These are phyloP conservation scores for Cenchrus americanus DNA, from an alignment of 176 grass and related monocot species.

Conservation along the genomic window DNA sequence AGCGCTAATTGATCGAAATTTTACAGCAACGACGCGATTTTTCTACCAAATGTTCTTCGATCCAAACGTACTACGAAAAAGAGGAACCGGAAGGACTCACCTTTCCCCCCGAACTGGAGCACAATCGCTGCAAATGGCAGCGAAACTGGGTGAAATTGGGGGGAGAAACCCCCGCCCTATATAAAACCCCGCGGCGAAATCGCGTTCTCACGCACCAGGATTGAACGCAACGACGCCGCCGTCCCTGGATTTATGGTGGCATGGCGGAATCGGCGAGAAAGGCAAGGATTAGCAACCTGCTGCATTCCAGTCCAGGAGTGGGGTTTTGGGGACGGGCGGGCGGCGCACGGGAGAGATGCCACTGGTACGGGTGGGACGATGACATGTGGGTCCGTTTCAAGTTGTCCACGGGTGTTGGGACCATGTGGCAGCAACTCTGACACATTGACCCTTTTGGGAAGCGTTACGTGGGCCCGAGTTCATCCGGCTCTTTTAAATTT, in stretches of 20 bases:
- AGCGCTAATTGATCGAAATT: not conserved
- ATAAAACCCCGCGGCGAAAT: not conserved
- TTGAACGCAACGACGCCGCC: not conserved
- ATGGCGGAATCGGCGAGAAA: conserved; percentile 41
- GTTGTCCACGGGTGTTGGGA: not conserved
- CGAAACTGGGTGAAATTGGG: not conserved
- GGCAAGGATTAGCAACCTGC: not conserved
- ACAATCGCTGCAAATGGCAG: not conserved
- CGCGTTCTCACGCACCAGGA: not conserved
- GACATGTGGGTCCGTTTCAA: not conserved
- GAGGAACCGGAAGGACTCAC: not conserved
- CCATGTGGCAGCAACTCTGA: not conserved
- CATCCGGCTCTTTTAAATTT: not conserved
- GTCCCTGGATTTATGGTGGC: conserved; percentile 1
- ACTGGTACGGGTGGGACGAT: not conserved
- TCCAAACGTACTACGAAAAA: not conserved
- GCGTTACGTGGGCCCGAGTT: not conserved
- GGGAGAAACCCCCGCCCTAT: not conserved
- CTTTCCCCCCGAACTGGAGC: not conserved
- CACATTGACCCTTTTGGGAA: not conserved
- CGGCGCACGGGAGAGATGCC: not conserved
- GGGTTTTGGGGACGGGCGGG: conserved; percentile 3
- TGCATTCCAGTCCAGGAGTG: not conserved
- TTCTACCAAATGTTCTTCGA: not conserved
- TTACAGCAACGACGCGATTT: not conserved